Base-by-base conservation (phyloP, 2,329 filamentous ascomycete species). In the Capronia coronata region DNA sequence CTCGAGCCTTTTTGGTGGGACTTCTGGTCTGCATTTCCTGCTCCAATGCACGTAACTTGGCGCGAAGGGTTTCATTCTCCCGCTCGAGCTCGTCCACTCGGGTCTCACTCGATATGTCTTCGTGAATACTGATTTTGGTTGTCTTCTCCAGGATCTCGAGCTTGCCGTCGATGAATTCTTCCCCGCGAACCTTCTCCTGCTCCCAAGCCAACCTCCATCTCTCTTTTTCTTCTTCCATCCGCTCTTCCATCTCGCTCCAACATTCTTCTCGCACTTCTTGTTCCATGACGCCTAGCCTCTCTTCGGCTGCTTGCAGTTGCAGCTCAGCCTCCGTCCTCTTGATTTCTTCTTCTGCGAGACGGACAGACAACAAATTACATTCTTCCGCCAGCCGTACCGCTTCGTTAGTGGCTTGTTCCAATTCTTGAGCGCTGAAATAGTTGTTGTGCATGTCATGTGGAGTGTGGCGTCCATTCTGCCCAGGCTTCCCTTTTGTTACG, bases 101-200 rank as follows among this genome's bases (percentile, higher is more conserved):
- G 10, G 16, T 43, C 22, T 63, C 78, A 60, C 85, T 83, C 56
- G 80, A 70, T 1, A 76, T 73, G 25, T 75, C 73, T 61, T 73
- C 67, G 44, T 73, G 68, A 32, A 76, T 59, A 11, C 54, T 46
- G 61, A 67, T 10, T 59, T 62, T 62, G 6, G 63, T 42, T 71
- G 8, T 77, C 43, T 58, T 60, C 76, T 45, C 78, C 72, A 48
- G 80, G 77, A 88, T 76, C 51, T 88, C 91, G 6, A 94, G 77
- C 70, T 98, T 98, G 58, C 80, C 80, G 65, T 97, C 90, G 63
- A 93, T 78, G 67, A 94, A 87, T 64, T 87, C 86, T 53, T 95
- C 88, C 45, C 82, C 82, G 29, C 43, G 48, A 37, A 46, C 53
- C 56, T 54, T 78, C 65, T 96, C 89, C 3, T 84, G 79, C 14